Base-by-base conservation (phyloP, 2,329 filamentous ascomycete genomes). In the Alternaria arbusti region DNA sequence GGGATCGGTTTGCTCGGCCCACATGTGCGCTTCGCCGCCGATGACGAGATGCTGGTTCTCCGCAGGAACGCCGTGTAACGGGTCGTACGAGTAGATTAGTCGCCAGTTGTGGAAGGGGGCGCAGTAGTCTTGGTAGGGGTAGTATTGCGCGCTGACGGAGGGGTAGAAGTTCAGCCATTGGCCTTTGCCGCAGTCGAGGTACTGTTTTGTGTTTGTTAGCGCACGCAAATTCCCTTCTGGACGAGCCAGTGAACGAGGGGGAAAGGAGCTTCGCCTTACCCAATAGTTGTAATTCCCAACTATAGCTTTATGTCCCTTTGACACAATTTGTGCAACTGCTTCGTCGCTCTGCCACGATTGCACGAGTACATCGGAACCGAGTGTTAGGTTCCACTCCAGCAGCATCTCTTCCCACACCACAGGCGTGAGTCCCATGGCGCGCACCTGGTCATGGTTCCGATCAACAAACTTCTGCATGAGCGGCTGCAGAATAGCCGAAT, bases 381-480 rank as follows among this genome's bases (percentile, higher is more conserved):
- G 82, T 0, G 87, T 91, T 49, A 96, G 82, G 75, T 94, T 91
- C 90, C 92, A 97, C 23, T 89, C 84, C 10, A 91, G 83, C 1
- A 93, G 83, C 85, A 96, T 93, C 79, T 97, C 94, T 78, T 97
- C 93, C 94, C 94, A 97, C 1, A 94, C 91, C 22, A 97, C 83
- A 0, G 93, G 92, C 6, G 86, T 87, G 55, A 97, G 81, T 5
- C 90, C 90, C 6, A 86, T 84, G 46, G 85, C 81, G 49, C 88
- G 83, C 44, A 96, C 84, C 49, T 89, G 87, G 28, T 80, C 84
- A 78, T 94, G 91, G 71, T 90, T 89, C 68, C 86, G 85, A 76
- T 92, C 87, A 66, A 96, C 83, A 75, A 96, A 93, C 61, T 86
- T 87, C 77, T 97, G 92, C 76, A 97, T 86, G 22, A 96, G 84